Evolutionary conservation across 768 basidiomycete genomes (phyloP).

Genomic region (Boletus vinaceobasis): DNA sequence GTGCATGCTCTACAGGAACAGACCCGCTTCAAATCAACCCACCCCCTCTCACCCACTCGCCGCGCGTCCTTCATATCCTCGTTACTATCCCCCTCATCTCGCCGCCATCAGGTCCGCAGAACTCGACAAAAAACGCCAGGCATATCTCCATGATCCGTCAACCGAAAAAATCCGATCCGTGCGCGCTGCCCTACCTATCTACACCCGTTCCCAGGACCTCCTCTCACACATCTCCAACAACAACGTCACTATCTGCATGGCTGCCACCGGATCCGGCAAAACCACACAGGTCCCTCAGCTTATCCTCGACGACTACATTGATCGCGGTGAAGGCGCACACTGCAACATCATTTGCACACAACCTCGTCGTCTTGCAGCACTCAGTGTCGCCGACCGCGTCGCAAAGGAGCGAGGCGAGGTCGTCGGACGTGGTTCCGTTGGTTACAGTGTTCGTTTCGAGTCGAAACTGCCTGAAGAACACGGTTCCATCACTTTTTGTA

Average conservation of each 20-base stretch:
- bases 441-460: constrained; percentile 93
- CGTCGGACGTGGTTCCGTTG: constrained; percentile 65
- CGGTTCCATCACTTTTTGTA: constrained; percentile 90
- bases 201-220: constrained; percentile 61
- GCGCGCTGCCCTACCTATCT: constrained; percentile 72
- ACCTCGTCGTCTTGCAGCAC: constrained; percentile 86
- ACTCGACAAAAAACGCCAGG: constrained; percentile 50
- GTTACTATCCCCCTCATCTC: constrained; percentile 28
- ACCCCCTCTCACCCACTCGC: background rate
- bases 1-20: constrained; percentile 63
- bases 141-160: constrained; percentile 58
- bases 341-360: constrained; percentile 95
- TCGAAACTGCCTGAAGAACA: constrained; percentile 70
- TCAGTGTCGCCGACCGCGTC: constrained; percentile 88
- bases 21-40: constrained; percentile 38
- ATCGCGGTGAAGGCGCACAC: constrained; percentile 69
- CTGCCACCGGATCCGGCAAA: constrained; percentile 89
- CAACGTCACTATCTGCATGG: constrained; percentile 87
- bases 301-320: constrained; percentile 80
- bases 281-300: constrained; percentile 94
- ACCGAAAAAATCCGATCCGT: constrained; percentile 65
- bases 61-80: constrained; percentile 19
- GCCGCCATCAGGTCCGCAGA: constrained; percentile 53
- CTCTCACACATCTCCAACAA: constrained; percentile 66
- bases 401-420: constrained; percentile 81